These are phyloP conservation scores for Phylloporus sp. DNA, from an alignment of 1,284 basidiomycete species.

Conservation along the genomic window DNA sequence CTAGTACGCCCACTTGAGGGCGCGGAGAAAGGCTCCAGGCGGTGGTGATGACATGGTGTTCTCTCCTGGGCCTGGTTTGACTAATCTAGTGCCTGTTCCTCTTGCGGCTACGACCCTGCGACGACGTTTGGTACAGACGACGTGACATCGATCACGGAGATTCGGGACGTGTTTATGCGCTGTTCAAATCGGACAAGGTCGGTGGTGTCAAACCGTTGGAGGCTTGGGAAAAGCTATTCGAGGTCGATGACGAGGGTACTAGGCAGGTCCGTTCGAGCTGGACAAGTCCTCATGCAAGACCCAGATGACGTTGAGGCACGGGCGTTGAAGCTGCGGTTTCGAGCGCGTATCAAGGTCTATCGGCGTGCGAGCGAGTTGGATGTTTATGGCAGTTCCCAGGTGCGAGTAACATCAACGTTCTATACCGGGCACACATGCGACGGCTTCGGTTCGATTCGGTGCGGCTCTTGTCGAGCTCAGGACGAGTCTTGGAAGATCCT, in stretches of 20 bases:
- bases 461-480: neutral
- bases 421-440: neutral
- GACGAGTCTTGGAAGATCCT: neutral
- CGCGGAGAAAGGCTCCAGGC: conserved; percentile 19
- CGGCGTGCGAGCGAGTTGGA: neutral
- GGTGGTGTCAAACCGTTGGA: conserved; percentile 3
- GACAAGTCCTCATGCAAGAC: neutral
- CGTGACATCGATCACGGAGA: conserved; percentile 9
- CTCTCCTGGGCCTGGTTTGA: conserved; percentile 3
- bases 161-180: conserved; percentile 4
- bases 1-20: conserved; percentile 28
- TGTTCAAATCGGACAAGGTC: neutral
- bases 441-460: neutral
- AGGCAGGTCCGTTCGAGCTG: neutral
- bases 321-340: neutral
- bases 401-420: too few species aligned
- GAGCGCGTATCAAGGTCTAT: neutral
- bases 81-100: neutral
- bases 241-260: conserved; percentile 7
- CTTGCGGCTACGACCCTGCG: conserved; percentile 5
- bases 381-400: neutral
- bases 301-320: neutral
- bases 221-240: neutral
- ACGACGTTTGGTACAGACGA: conserved; percentile 14
- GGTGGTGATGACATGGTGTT: conserved; percentile 17